Conservation (phyloP, 371 early-diverging fungal species). For the Mortierella sp. region DNA sequence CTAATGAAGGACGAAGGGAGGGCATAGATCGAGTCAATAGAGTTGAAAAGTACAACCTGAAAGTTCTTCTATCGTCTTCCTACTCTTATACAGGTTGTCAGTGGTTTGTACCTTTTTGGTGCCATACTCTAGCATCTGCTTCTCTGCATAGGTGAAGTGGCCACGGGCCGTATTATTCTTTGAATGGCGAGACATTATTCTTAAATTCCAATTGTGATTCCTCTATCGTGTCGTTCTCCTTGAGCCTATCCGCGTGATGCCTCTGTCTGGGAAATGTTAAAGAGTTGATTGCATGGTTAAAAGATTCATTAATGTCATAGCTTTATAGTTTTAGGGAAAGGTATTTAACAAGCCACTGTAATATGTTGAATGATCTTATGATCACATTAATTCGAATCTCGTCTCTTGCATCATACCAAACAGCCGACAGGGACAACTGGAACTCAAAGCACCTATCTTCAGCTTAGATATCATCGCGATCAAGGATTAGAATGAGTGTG, state of each 20-base stretch:
- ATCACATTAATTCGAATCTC: too few relatives aligned
- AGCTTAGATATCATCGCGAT: too few relatives aligned
- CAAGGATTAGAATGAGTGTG: constrained; percentile 62
- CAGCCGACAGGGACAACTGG: too few relatives aligned
- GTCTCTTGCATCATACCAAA: too few relatives aligned
- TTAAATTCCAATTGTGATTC: neutral
- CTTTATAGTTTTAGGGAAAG: too few relatives aligned
- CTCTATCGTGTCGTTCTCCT: neutral
- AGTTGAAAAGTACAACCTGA: constrained; percentile 4
- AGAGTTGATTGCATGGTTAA: too few relatives aligned
- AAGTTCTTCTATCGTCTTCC: neutral
- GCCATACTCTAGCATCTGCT: constrained; percentile 89
- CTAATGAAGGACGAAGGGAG: constrained; percentile 44
- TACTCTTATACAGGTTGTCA: neutral
- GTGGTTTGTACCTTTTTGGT: constrained; percentile 78
- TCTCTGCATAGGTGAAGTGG: constrained; percentile 95
- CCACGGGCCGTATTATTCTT: constrained; percentile 97
- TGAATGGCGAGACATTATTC: constrained; percentile 90
- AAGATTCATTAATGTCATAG: too few relatives aligned
- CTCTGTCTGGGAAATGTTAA: neutral
- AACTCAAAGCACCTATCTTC: too few relatives aligned
- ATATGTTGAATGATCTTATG: too few relatives aligned
- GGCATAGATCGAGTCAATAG: neutral
- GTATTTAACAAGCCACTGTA: too few relatives aligned
- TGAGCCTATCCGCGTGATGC: neutral